Evolutionary conservation across 768 basidiomycete species (phyloP), one percentile per base, ranked within the genome.

Genomic region (Boletus sp.): DNA sequence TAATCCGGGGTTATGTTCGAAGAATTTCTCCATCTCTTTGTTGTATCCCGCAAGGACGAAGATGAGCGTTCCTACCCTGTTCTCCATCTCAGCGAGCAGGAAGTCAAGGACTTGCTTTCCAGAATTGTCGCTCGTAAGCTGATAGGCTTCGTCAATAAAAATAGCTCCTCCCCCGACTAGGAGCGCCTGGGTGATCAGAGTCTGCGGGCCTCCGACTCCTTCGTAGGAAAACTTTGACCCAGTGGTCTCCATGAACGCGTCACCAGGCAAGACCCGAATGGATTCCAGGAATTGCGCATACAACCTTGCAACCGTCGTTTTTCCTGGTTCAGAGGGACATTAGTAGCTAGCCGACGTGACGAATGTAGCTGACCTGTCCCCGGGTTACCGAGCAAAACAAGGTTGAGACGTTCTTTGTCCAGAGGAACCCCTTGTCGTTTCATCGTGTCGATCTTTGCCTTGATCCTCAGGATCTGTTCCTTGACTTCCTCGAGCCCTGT

Each of bases 121-220:
- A 37, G 74, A 69, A 14, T 61, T 62, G 58, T 79, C 70, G 44
- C 67, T 74, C 0, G 79, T 77, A 1, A 88, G 76, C 53, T 86
- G 87, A 55, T 88, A 88, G 1, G 87, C 84, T 61, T 88, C 87
- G 59, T 88, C 87, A 29, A 88, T 72, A 64, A 88, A 88, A 35
- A 88, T 76, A 1, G 79, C 73, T 0, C 87, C 87, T 45, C 87
- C 86, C 0, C 85, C 86, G 3, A 71, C 77, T 2, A 68, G 73
- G 29, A 81, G 50, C 2, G 82, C 70, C 0, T 69, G 62, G 35
- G 81, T 75, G 13, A 88, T 60, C 14, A 75, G 64, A 0, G 14
- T 23, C n/a, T 61, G 58, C 2, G 59, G 59, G 5, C 58, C 59
- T n/a, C 10, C 10, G 0, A 87, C 79, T 1, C 84, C 85, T 21